Evolutionary conservation across 192 early-diverging fungal genomes (phyloP).

Genomic region (Rhizoclosmatium globosum): DNA sequence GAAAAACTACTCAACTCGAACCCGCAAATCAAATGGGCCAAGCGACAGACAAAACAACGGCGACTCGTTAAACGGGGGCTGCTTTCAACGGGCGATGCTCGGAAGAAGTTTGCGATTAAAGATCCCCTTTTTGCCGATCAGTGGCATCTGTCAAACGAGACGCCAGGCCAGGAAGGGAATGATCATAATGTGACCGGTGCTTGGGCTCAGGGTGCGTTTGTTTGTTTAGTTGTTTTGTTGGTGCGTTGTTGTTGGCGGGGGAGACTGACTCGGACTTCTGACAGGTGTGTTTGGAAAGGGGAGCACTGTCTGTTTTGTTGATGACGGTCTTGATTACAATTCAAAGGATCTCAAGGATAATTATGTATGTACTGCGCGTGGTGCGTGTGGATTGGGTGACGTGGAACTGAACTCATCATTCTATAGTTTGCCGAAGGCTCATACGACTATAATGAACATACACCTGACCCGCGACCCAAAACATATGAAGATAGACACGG

Average conservation of each 20-base stretch:
- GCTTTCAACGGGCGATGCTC: constrained; percentile 23
- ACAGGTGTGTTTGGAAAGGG: constrained; percentile 85
- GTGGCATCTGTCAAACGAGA: constrained; percentile 78
- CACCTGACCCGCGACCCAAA: constrained; percentile 75
- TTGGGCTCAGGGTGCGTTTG: constrained; percentile 79
- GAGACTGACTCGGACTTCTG: constrained; percentile 1
- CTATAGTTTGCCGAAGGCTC: constrained; percentile 81
- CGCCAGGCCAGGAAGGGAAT: constrained; percentile 60
- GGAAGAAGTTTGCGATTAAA: constrained; percentile 59
- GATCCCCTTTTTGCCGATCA: constrained; percentile 81
- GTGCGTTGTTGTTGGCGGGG: neutral
- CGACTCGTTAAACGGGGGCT: constrained; percentile 51
- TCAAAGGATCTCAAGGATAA: constrained; percentile 84
- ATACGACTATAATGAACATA: constrained; percentile 93
- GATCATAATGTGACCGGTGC: constrained; percentile 95
- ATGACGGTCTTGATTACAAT: constrained; percentile 93
- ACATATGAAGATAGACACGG: constrained; percentile 88
- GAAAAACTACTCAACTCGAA: neutral
- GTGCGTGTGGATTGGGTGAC: neutral
- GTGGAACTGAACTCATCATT: neutral
- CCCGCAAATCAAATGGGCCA: constrained; percentile 43
- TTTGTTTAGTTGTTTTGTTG: neutral
- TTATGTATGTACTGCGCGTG: constrained; percentile 71
- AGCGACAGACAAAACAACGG: constrained; percentile 46
- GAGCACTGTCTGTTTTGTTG: constrained; percentile 89